phyloP scores from a whole-genome alignment of 2,329 filamentous ascomycete genomes.

The Balansia obtecta region DNA sequence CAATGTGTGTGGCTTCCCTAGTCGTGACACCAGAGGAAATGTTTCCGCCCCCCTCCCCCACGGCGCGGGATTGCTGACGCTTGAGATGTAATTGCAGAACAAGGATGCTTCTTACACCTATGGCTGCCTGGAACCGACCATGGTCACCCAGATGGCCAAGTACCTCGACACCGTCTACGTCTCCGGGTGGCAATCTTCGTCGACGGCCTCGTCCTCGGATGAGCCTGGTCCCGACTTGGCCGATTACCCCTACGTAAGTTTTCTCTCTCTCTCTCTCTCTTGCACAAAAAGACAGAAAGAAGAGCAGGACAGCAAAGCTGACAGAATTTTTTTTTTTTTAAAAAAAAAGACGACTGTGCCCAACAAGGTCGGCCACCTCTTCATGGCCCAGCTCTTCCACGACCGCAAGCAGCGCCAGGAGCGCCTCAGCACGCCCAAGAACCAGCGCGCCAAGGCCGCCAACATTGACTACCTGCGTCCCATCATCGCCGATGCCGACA shows the following conservation, averaged over 20 bases:
- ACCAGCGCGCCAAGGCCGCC: slow-evolving; percentile 57
- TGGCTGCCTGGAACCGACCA: slow-evolving; percentile 92
- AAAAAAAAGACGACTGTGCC: slow-evolving; percentile 96
- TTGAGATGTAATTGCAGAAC: slow-evolving; percentile 35
- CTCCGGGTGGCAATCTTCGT: slow-evolving; percentile 97
- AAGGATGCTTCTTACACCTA: slow-evolving; percentile 88
- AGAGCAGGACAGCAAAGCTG: too few species aligned
- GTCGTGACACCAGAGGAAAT: too few species aligned
- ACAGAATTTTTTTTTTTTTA: too few species aligned
- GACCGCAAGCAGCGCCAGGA: slow-evolving; percentile 98
- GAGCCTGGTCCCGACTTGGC: slow-evolving; percentile 96
- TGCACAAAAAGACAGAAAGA: too few species aligned
- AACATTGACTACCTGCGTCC: slow-evolving; percentile 91
- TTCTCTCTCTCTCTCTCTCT: background rate
- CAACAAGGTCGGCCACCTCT: slow-evolving; percentile 95
- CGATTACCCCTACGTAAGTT: slow-evolving; percentile 78
- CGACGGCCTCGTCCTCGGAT: slow-evolving; percentile 85
- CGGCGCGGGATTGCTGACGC: background rate
- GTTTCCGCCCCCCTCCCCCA: too few species aligned
- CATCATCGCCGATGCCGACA: slow-evolving; percentile 94
- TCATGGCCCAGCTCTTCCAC: slow-evolving; percentile 98
- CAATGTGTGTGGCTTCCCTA: slow-evolving; percentile 51
- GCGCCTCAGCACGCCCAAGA: slow-evolving; percentile 63
- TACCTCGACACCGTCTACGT: slow-evolving; percentile 98
- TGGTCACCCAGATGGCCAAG: slow-evolving; percentile 99